Percentiles rank a stretch among this genome's conserved stretches.
These are phyloP conservation scores for Candida pseudofarinosa DNA, from an alignment of 805 yeast genomes.

Conservation along the genomic window DNA sequence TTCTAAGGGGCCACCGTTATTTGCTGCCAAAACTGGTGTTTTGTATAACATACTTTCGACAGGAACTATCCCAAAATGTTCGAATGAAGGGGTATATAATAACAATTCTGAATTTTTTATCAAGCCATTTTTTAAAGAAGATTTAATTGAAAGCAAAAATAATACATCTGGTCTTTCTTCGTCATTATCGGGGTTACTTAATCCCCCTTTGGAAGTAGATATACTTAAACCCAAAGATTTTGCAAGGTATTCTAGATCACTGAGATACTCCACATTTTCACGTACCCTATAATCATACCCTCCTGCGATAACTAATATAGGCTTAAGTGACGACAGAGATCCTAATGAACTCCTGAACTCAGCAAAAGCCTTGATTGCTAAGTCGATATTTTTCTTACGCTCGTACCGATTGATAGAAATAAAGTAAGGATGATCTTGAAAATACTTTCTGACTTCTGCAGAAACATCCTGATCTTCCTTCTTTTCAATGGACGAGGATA, in stretches of 20 bases:
- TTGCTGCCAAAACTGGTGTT: constrained; percentile 80
- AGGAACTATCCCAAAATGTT: constrained; percentile 98
- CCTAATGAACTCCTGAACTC: constrained; percentile 25
- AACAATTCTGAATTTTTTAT: constrained; percentile 55
- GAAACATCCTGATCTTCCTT: constrained; percentile 20
- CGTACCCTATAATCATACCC: constrained; percentile 77
- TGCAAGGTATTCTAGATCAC: constrained; percentile 53
- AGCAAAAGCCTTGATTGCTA: constrained; percentile 72
- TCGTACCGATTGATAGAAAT: constrained; percentile 88
- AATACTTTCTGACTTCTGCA: constrained; percentile 31
- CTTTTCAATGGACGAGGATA: constrained; percentile 14
- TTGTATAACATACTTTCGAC: constrained; percentile 87
- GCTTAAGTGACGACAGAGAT: constrained; percentile 18
- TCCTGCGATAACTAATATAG: constrained; percentile 74
- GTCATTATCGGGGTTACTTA: constrained; percentile 12
- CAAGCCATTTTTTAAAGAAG: constrained; percentile 58
- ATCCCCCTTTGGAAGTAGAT: constrained; percentile 41
- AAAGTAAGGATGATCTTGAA: constrained; percentile 36
- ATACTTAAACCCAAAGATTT: constrained; percentile 41
- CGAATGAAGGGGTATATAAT: constrained; percentile 84
- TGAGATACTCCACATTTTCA: constrained; percentile 73
- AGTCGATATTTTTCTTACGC: constrained; percentile 71
- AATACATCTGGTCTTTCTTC: constrained; percentile 44
- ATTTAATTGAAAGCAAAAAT: constrained; percentile 78
- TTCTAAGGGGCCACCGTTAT: constrained; percentile 92